Conservation (phyloP, 495 filamentous ascomycete species). For the Penicillium argentinense region DNA sequence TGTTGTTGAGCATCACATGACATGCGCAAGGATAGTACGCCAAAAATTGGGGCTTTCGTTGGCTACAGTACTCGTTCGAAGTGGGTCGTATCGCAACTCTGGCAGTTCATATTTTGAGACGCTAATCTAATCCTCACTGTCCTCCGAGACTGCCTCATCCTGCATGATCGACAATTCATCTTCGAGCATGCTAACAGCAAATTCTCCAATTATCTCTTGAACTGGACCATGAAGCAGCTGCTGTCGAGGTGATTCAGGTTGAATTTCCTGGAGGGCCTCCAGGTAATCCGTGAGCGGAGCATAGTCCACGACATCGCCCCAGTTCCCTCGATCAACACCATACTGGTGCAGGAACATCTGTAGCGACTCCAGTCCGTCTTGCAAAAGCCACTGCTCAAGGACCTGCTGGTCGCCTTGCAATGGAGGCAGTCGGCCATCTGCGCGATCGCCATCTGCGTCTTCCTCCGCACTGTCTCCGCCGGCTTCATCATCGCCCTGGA, state of each 20-base stretch:
- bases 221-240: constrained; percentile 34
- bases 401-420: constrained; percentile 30
- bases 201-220: constrained; percentile 36
- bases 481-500: constrained; percentile 16
- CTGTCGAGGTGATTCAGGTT: constrained; percentile 27
- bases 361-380: constrained; percentile 33
- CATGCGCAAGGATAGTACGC: too few relatives aligned
- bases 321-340: constrained; percentile 48
- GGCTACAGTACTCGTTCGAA: too few relatives aligned
- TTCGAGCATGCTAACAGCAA: constrained; percentile 43
- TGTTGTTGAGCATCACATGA: too few relatives aligned
- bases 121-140: not conserved
- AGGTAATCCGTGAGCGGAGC: constrained; percentile 40
- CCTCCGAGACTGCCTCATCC: constrained; percentile 23
- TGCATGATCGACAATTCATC: constrained; percentile 39
- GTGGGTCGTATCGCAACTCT: too few relatives aligned
- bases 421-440: constrained; percentile 14
- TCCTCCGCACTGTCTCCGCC: constrained; percentile 5
- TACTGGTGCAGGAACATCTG: constrained; percentile 41
- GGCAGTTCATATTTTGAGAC: not conserved
- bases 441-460: not conserved
- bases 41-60: too few relatives aligned
- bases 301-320: constrained; percentile 39
- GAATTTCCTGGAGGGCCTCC: constrained; percentile 31
- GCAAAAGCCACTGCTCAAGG: constrained; percentile 40